Percentiles rank a stretch among this genome's conserved stretches.
These are phyloP conservation scores for Pseudocercospora pini-densiflorae DNA, from an alignment of 2,329 filamentous ascomycete genomes.

Conservation along the genomic window DNA sequence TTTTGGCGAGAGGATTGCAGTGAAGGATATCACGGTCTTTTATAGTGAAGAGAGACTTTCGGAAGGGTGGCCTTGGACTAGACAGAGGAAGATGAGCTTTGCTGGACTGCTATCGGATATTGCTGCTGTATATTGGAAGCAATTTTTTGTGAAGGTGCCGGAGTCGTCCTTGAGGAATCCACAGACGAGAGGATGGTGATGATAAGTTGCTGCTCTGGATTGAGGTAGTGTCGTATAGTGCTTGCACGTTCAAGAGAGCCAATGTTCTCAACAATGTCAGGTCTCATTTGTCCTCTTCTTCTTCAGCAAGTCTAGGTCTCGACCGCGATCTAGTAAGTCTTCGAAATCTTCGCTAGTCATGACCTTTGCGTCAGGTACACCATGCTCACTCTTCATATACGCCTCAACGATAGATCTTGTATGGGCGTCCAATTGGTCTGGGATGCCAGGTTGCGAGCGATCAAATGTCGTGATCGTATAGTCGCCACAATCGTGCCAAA, in stretches of 20 bases:
- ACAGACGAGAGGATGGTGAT: not conserved
- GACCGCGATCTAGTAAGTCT: not conserved
- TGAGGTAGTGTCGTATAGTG: not conserved
- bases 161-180: not conserved
- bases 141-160: not conserved
- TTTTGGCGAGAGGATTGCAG: not conserved
- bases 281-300: not conserved
- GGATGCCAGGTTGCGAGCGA: not conserved
- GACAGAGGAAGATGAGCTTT: not conserved
- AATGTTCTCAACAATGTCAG: not conserved
- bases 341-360: not conserved
- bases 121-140: not conserved
- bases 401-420: not conserved
- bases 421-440: not conserved
- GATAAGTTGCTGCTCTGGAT: not conserved
- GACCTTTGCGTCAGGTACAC: not conserved
- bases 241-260: not conserved
- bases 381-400: not conserved
- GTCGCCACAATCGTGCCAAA: not conserved
- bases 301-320: not conserved
- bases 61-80: not conserved
- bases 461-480: not conserved
- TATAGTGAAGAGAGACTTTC: not conserved
- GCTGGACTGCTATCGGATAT: not conserved
- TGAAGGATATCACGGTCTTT: not conserved